These are phyloP conservation scores for Solanum boliviense DNA, from an alignment of 257 asterid species.

Conservation along the genomic window DNA sequence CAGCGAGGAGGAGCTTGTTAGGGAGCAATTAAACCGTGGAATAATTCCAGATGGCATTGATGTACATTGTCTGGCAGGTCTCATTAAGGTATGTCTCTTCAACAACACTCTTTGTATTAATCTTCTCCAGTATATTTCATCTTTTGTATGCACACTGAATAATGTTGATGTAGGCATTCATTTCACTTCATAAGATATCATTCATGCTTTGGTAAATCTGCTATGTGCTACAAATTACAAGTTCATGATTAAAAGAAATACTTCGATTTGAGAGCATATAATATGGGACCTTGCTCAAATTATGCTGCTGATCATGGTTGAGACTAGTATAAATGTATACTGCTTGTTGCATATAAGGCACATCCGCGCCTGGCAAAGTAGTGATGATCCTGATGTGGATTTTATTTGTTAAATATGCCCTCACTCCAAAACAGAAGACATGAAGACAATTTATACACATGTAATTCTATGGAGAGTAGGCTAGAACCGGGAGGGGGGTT, in stretches of 20 bases:
- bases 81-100: conserved; percentile 55
- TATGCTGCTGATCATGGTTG: background rate
- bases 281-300: background rate
- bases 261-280: background rate
- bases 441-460: background rate
- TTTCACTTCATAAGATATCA: background rate
- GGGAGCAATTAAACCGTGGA: conserved; percentile 85
- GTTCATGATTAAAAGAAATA: background rate
- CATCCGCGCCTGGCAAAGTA: background rate
- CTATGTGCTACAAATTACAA: background rate
- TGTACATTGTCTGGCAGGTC: conserved; percentile 94
- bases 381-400: background rate
- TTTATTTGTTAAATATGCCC: background rate
- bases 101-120: background rate
- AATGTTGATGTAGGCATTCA: background rate
- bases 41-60: conserved; percentile 79
- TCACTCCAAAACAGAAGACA: background rate
- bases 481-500: background rate
- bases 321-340: background rate
- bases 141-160: background rate
- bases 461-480: background rate
- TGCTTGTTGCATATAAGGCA: background rate
- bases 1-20: conserved; percentile 93
- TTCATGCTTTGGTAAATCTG: background rate
- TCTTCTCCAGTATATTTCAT: background rate